Base-by-base conservation (phyloP, 164 flowering plant genomes). In the Cinnamomum chago region DNA sequence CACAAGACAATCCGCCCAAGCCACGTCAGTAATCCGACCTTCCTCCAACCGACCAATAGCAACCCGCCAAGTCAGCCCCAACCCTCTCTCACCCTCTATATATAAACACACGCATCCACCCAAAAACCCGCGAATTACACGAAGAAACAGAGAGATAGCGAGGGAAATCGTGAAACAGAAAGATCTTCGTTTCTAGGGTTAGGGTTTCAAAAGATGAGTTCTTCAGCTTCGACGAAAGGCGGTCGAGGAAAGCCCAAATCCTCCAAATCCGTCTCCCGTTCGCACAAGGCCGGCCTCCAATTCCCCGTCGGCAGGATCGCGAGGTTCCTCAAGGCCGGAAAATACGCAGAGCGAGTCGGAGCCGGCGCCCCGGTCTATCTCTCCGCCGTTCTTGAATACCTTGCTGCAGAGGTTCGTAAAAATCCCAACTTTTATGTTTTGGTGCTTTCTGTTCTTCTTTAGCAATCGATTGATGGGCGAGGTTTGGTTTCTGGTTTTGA, bases 281-380 rank as follows among this genome's bases (percentile, higher is more conserved):
- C 89, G 33, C 76, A 75, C 2, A 88, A 86, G 71, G 90, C 90
- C 20, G 92, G 92, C 50, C 86, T 89, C 9, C 92, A 89, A 76
- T 89, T 89, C 72, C 93, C 93, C n/a, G 91, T 88, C 22, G 90
- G 93, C 14, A 77, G 93, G 28, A 84, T 89, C 74, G 90, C 93
- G 23, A 84, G 93, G 30, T 89, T 82, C 74, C 89, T 89, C 64
- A 89, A 89, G 68, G 79, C 84, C 50, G 91, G 93, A 13, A 81
- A 81, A 71, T 89, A 89, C 68, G 89, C 93, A 20, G 83, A 89
- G 75, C 89, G 91, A 5, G 89, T 85, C 14, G 91, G 89, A 2
- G 83, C 92, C 13, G 90, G 92, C 2, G 85, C 92, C 33, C 90
- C 92, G 0, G 90, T 89, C 23, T 89, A 87, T 30, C 87, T 89